Percentiles rank a stretch among this genome's conserved stretches.
phyloP scores from a whole-genome alignment of 2,329 filamentous ascomycete genomes.

The Penicillium sp. region DNA sequence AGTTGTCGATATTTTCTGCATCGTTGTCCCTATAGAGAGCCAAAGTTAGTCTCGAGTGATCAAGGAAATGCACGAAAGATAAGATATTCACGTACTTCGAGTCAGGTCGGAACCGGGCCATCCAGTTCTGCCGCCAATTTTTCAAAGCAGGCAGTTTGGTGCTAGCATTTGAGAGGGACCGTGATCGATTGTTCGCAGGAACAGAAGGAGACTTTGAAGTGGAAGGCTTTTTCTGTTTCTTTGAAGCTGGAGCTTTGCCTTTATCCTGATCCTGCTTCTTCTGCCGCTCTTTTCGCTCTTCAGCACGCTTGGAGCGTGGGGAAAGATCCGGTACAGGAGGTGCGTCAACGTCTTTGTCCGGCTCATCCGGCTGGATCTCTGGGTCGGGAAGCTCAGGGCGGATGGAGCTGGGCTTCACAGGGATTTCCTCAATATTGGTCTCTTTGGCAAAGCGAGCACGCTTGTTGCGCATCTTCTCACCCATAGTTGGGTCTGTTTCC shows the following conservation, averaged over 20 bases:
- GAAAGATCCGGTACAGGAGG: neutral
- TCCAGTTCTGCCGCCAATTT: neutral
- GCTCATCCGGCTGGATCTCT: neutral
- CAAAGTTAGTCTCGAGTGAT: neutral
- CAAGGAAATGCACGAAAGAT: neutral
- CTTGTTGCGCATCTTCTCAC: conserved; percentile 21
- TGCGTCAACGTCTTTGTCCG: neutral
- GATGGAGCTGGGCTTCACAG: conserved; percentile 5
- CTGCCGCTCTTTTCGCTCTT: neutral
- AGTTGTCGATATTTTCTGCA: neutral
- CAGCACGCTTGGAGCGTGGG: neutral
- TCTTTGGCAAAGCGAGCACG: conserved; percentile 13
- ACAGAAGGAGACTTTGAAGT: neutral
- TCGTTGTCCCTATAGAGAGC: neutral
- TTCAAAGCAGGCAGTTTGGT: neutral
- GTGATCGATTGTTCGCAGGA: neutral
- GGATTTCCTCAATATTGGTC: neutral
- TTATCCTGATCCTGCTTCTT: neutral
- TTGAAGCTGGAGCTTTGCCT: neutral
- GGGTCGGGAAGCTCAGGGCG: conserved; percentile 7
- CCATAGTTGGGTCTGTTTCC: conserved; percentile 31
- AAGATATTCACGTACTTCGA: neutral
- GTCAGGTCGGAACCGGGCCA: neutral
- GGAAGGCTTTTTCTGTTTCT: neutral
- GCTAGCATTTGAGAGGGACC: neutral